Evolutionary conservation across 768 basidiomycete genomes (phyloP).

Genomic region (Russula lepida): DNA sequence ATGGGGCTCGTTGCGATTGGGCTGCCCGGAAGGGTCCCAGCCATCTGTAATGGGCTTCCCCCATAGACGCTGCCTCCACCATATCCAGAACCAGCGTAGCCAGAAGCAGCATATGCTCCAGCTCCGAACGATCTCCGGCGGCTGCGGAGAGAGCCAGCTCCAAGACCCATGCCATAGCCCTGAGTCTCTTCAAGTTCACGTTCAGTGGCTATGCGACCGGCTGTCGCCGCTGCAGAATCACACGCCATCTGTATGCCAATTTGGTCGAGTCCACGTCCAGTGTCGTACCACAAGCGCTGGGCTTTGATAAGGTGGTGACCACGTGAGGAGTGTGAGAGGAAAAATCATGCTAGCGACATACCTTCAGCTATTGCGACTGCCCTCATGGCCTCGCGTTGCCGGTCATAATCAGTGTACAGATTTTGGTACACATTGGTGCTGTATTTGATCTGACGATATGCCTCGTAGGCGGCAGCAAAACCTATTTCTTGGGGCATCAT

Average conservation of each 20-base stretch:
- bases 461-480: conserved; percentile 72
- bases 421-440: conserved; percentile 48
- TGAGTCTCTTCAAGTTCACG: conserved; percentile 3
- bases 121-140: conserved; percentile 11
- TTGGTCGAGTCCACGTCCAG: conserved; percentile 32
- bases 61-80: not conserved
- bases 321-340: conserved; percentile 9
- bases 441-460: conserved; percentile 58
- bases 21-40: not conserved
- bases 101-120: not conserved
- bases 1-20: not conserved
- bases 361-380: conserved; percentile 69
- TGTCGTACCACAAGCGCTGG: conserved; percentile 45
- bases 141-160: conserved; percentile 4
- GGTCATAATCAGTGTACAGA: conserved; percentile 46
- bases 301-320: conserved; percentile 32
- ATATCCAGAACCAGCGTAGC: conserved; percentile 3
- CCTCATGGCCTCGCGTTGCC: conserved; percentile 57
- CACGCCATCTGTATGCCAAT: conserved; percentile 10
- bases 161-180: not conserved
- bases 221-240: conserved; percentile 17
- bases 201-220: conserved; percentile 5
- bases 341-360: conserved; percentile 22
- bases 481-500: conserved; percentile 58
- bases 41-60: not conserved